Evolutionary conservation across 2,329 filamentous ascomycete genomes (phyloP).

Genomic region (Hypoxylon sp.): DNA sequence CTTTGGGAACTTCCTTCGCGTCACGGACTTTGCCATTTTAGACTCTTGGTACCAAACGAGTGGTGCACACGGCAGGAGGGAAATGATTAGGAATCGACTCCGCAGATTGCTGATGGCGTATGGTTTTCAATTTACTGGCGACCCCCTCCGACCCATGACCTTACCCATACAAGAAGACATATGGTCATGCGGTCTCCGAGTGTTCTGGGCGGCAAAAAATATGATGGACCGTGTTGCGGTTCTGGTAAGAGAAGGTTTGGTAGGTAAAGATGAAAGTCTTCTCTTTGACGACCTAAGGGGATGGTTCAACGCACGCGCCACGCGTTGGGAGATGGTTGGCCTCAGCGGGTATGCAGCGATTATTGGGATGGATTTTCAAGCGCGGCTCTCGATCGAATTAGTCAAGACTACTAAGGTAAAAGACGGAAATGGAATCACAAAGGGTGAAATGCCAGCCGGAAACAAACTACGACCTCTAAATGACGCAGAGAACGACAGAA

Average conservation of each 20-base stretch:
- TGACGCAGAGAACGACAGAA: background rate
- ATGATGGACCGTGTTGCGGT: slow-evolving; percentile 39
- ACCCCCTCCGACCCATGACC: slow-evolving; percentile 23
- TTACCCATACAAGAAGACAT: slow-evolving; percentile 34
- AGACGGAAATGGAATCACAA: background rate
- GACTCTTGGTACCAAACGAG: slow-evolving; percentile 21
- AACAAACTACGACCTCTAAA: slow-evolving; percentile 10
- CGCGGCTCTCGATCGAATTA: slow-evolving; percentile 42
- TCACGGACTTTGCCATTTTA: slow-evolving; percentile 36
- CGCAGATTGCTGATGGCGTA: background rate
- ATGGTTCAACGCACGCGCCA: slow-evolving; percentile 42
- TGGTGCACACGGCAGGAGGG: rapidly evolving
- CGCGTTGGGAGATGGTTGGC: slow-evolving; percentile 47
- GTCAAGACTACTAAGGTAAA: slow-evolving; percentile 14
- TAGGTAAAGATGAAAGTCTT: slow-evolving; percentile 4
- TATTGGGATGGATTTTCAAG: slow-evolving; percentile 39
- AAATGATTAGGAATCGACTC: slow-evolving; percentile 13
- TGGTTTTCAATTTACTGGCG: slow-evolving; percentile 15
- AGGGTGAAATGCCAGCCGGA: background rate
- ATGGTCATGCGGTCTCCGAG: slow-evolving; percentile 41
- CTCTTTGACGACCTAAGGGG: slow-evolving; percentile 39
- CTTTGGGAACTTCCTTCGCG: slow-evolving; percentile 19
- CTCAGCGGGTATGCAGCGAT: slow-evolving; percentile 36
- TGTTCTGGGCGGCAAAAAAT: slow-evolving; percentile 43
- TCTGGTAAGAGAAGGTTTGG: slow-evolving; percentile 13